Percentiles rank a stretch among this genome's conserved stretches.
These are phyloP conservation scores for Fusarium sp. DNA, from an alignment of 2,329 filamentous ascomycete species.

Conservation along the genomic window DNA sequence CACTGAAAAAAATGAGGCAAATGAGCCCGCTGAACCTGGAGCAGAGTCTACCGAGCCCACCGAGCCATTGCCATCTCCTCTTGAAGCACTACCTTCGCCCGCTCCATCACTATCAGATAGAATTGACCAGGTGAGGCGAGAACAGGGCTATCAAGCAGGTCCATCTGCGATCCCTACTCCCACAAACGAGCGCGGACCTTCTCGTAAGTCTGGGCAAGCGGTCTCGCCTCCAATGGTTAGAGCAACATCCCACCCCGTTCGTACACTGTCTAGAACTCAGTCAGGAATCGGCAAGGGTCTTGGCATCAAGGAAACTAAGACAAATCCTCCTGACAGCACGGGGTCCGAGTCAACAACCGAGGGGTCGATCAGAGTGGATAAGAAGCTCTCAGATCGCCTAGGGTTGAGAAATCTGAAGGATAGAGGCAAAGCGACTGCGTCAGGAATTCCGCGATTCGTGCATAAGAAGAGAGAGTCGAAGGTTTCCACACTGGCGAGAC, in stretches of 20 bases:
- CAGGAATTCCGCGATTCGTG: constrained; percentile 88
- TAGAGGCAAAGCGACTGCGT: constrained; percentile 65
- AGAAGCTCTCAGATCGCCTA: constrained; percentile 79
- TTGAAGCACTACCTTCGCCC: constrained; percentile 21
- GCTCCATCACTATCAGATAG: constrained; percentile 53
- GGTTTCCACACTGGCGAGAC: constrained; percentile 90
- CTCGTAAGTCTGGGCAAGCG: constrained; percentile 56
- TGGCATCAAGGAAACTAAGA: constrained; percentile 48
- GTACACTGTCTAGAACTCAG: constrained; percentile 57
- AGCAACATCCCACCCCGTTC: constrained; percentile 61
- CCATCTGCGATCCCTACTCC: constrained; percentile 45
- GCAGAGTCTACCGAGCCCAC: constrained; percentile 6
- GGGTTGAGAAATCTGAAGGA: constrained; percentile 72
- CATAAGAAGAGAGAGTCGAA: constrained; percentile 77
- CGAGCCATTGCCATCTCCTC: constrained; percentile 21
- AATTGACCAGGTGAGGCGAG: constrained; percentile 61
- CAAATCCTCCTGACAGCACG: constrained; percentile 38
- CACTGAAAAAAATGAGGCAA: not conserved
- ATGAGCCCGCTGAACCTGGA: not conserved
- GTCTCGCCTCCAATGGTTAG: constrained; percentile 64
- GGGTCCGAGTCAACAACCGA: constrained; percentile 45
- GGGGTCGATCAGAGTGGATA: constrained; percentile 66
- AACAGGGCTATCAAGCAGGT: constrained; percentile 48
- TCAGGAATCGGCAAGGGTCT: constrained; percentile 55
- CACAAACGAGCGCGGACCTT: constrained; percentile 48